Evolutionary conservation across 2,329 filamentous ascomycete species (phyloP).

Genomic region (Arthroderma sp.): DNA sequence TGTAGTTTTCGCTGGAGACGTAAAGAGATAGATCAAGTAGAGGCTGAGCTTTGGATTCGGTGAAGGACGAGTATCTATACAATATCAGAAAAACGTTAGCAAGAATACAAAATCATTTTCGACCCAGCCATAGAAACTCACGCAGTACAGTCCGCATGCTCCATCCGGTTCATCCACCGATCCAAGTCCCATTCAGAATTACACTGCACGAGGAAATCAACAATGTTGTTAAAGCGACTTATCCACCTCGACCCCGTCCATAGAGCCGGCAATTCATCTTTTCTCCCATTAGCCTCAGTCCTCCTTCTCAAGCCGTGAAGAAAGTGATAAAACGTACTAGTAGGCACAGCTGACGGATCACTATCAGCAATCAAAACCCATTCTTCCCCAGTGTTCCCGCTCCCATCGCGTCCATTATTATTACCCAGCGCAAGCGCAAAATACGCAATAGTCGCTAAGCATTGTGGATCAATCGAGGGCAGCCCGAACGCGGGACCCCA

Average conservation of each 20-base stretch:
- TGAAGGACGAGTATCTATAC: conserved; percentile 46
- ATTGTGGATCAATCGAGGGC: conserved; percentile 83
- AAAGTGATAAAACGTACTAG: conserved; percentile 40
- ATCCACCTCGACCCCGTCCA: conserved; percentile 42
- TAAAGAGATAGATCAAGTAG: conserved; percentile 81
- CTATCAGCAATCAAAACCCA: conserved; percentile 65
- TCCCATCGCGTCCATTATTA: conserved; percentile 1
- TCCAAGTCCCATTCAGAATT: conserved; percentile 39
- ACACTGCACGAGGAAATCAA: conserved; percentile 34
- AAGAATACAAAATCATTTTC: not conserved
- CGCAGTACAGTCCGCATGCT: conserved; percentile 38
- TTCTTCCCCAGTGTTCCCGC: conserved; percentile 24
- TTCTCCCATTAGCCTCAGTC: conserved; percentile 4
- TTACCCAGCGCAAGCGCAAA: conserved; percentile 48
- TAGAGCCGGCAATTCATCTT: conserved; percentile 46
- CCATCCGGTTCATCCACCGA: conserved; percentile 26
- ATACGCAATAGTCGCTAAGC: conserved; percentile 69
- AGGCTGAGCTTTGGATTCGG: conserved; percentile 60
- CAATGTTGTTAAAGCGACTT: conserved; percentile 41
- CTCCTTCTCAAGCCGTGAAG: not conserved
- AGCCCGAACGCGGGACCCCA: conserved; percentile 84
- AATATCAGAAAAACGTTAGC: not conserved
- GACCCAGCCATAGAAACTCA: conserved; percentile 18
- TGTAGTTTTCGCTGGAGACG: conserved; percentile 80
- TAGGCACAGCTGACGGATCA: conserved; percentile 57